Percentiles rank a stretch among this genome's conserved stretches.
Conservation (phyloP, 2,329 filamentous ascomycete species). For the Sclerotinia minor region DNA sequence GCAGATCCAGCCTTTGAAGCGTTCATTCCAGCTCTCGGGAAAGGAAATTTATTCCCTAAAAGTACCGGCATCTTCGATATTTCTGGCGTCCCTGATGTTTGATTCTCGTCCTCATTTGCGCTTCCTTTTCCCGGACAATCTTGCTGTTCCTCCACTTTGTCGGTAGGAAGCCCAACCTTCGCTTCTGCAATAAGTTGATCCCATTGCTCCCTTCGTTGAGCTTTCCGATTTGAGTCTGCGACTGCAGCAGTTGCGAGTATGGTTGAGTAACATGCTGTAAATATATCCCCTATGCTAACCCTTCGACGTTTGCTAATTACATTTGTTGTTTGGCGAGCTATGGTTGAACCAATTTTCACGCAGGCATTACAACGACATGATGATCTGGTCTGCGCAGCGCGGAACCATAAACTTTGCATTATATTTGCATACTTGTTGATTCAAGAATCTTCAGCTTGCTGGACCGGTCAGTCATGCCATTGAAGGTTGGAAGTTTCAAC, state of each 20-base stretch:
- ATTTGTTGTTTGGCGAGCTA: constrained; percentile 52
- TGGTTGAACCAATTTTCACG: constrained; percentile 49
- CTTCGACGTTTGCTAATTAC: constrained; percentile 50
- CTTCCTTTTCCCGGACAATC: background rate
- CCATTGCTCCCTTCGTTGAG: constrained; percentile 58
- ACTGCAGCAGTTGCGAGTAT: constrained; percentile 65
- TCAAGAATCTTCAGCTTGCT: constrained; percentile 9
- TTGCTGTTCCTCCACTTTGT: constrained; percentile 24
- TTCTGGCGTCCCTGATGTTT: background rate
- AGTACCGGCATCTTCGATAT: background rate
- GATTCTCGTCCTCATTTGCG: background rate
- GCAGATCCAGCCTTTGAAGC: constrained; percentile 9
- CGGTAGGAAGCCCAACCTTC: constrained; percentile 35
- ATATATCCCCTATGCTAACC: constrained; percentile 53
- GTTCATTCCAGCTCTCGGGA: constrained; percentile 6
- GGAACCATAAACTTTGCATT: constrained; percentile 71
- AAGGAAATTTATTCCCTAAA: background rate
- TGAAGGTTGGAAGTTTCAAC: background rate
- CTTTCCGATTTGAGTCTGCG: constrained; percentile 61
- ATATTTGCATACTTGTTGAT: constrained; percentile 39
- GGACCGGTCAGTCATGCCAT: constrained; percentile 6
- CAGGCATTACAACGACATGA: constrained; percentile 65
- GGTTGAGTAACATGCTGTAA: constrained; percentile 68
- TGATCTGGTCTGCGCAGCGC: constrained; percentile 60
- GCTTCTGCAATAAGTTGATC: constrained; percentile 60